Conservation (phyloP, 176 grass and related monocot genomes). For the Hordeum vulgare region DNA sequence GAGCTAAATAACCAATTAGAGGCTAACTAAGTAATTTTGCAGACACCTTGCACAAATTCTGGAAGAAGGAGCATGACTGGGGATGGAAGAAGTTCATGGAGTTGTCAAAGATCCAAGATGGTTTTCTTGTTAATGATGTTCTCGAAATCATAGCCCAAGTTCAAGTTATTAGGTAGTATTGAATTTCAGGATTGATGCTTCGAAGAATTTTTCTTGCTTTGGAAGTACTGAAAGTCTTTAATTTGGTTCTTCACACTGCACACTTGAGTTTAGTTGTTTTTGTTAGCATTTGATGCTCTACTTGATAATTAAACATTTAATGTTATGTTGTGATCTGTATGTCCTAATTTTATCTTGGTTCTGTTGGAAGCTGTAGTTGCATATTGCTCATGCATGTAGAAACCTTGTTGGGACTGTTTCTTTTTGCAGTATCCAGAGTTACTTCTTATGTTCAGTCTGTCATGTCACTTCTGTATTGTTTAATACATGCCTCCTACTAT, state of each 20-base stretch:
- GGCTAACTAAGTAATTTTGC: conserved; percentile 44
- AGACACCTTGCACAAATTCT: conserved; percentile 94
- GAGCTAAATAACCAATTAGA: conserved; percentile 16
- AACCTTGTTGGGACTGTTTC: conserved; percentile 7
- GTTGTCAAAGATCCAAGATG: conserved; percentile 88
- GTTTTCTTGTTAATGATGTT: conserved; percentile 81
- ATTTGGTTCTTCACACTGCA: not conserved
- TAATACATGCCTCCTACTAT: conserved; percentile 1
- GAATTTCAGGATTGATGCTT: not conserved
- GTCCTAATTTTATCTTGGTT: not conserved
- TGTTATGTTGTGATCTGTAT: not conserved
- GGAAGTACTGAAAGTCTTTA: not conserved
- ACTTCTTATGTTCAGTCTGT: conserved; percentile 1
- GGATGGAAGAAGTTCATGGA: conserved; percentile 99
- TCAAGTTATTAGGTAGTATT: conserved; percentile 87
- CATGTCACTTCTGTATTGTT: not conserved
- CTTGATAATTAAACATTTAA: not conserved
- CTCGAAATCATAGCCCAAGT: conserved; percentile 96
- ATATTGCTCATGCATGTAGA: conserved; percentile 8
- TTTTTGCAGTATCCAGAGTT: not conserved
- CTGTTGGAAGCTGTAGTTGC: not conserved
- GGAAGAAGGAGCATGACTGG: conserved; percentile 99
- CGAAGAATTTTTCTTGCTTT: not conserved
- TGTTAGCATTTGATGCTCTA: conserved; percentile 6
- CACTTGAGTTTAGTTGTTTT: not conserved